Evolutionary conservation across 2,329 filamentous ascomycete genomes (phyloP).

Genomic region (Aspergillus bombycis): DNA sequence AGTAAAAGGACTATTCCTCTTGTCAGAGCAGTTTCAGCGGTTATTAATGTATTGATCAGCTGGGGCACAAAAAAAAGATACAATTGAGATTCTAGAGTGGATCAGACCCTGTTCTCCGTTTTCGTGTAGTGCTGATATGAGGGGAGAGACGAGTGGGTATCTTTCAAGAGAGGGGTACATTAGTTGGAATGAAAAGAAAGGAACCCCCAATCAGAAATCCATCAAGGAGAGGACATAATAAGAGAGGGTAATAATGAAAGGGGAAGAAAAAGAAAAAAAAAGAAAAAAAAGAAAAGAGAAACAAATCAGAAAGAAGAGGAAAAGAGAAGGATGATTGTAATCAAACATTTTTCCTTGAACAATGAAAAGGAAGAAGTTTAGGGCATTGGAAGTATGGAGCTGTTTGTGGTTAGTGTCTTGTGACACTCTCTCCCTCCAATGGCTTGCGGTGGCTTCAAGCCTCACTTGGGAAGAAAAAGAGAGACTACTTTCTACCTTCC

Average conservation of each 20-base stretch:
- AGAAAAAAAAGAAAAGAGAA: not conserved
- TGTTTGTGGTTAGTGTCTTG: conserved; percentile 6
- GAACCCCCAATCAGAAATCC: not conserved
- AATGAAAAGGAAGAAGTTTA: not conserved
- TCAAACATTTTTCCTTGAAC: not conserved
- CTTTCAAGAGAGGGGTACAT: not conserved
- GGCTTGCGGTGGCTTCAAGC: conserved; percentile 2
- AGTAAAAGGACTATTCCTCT: conserved; percentile 2
- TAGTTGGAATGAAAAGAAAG: not conserved
- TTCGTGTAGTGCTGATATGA: not conserved
- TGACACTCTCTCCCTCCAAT: conserved; percentile 2
- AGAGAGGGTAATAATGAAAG: not conserved
- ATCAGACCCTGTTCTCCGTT: conserved; percentile 1
- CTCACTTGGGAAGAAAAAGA: not conserved
- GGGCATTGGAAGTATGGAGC: not conserved
- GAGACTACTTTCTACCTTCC: not conserved
- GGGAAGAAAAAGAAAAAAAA: not conserved
- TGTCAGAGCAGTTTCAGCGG: not conserved
- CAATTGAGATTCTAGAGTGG: conserved; percentile 4
- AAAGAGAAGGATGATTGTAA: not conserved
- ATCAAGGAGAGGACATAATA: not conserved
- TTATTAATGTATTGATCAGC: conserved; percentile 5
- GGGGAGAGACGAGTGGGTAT: not conserved
- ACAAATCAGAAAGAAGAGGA: not conserved
- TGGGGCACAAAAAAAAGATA: not conserved